Conservation (phyloP, 257 asterid species). For the Ajuga chamaepitys region DNA sequence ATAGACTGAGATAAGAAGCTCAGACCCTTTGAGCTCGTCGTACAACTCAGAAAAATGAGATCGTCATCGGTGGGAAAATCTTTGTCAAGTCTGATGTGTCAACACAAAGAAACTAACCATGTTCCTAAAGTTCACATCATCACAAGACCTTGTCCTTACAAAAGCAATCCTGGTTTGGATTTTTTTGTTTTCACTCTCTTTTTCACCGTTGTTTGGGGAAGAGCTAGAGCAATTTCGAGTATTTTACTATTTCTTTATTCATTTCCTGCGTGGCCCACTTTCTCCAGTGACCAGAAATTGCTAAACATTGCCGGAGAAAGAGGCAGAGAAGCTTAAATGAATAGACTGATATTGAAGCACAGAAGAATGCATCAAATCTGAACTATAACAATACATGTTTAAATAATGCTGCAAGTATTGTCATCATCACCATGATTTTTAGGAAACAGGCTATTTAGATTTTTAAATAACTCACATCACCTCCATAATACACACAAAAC, state of each 20-base stretch:
- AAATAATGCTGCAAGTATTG: too few relatives aligned
- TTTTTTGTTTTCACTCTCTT: conserved; percentile 15
- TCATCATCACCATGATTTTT: too few relatives aligned
- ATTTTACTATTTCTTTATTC: conserved; percentile 22
- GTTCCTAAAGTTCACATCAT: not conserved
- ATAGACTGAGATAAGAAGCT: not conserved
- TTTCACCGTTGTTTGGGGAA: conserved; percentile 22
- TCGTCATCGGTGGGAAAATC: not conserved
- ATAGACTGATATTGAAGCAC: not conserved
- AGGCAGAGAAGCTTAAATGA: not conserved
- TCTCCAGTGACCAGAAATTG: conserved; percentile 2
- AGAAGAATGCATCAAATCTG: not conserved
- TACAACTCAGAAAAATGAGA: not conserved
- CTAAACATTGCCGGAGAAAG: not conserved
- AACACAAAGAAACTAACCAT: not conserved
- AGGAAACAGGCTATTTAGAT: not conserved
- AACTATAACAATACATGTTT: too few relatives aligned
- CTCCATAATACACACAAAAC: not conserved
- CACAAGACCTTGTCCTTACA: not conserved
- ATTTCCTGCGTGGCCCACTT: conserved; percentile 6
- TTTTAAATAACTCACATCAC: not conserved
- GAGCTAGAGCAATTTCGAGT: conserved; percentile 19
- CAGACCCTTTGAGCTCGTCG: not conserved
- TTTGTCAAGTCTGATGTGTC: not conserved
- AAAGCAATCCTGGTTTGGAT: not conserved